phyloP scores from a whole-genome alignment of 176 grass and related monocot species.

The Lolium multiflorum region DNA sequence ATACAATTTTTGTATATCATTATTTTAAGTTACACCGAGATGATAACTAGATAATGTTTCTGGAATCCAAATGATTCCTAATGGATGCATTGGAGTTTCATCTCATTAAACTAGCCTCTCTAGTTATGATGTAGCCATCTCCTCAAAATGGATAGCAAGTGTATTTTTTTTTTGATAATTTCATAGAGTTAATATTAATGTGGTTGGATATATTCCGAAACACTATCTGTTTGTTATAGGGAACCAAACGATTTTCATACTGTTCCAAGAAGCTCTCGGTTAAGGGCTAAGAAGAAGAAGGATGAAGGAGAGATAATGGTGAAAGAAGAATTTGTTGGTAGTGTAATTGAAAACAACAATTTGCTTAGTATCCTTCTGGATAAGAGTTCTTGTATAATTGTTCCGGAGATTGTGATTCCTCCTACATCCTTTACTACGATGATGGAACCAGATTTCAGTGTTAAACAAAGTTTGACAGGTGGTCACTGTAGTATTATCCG shows the following conservation, averaged over 20 bases:
- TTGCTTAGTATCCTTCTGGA: constrained; percentile 88
- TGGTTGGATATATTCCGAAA: constrained; percentile 42
- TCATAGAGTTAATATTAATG: constrained; percentile 21
- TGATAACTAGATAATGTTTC: constrained; percentile 15
- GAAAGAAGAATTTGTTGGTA: constrained; percentile 88
- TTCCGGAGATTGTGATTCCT: constrained; percentile 64
- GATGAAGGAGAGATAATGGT: constrained; percentile 84
- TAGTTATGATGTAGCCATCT: constrained; percentile 12
- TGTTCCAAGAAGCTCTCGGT: constrained; percentile 83
- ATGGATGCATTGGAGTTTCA: constrained; percentile 20
- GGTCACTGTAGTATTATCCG: constrained; percentile 51
- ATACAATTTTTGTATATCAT: constrained; percentile 28
- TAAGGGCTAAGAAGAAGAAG: constrained; percentile 91
- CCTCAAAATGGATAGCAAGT: constrained; percentile 29
- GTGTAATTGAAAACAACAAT: constrained; percentile 83
- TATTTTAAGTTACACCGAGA: constrained; percentile 30
- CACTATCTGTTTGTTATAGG: constrained; percentile 52
- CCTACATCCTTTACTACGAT: constrained; percentile 50
- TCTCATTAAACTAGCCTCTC: constrained; percentile 24
- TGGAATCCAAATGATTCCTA: background rate
- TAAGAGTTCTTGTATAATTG: constrained; percentile 72
- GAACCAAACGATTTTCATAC: constrained; percentile 49
- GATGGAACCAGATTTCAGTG: constrained; percentile 50
- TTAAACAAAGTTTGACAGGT: constrained; percentile 62
- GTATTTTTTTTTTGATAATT: constrained; percentile 24